Evolutionary conservation across 176 grass and related monocot genomes (phyloP), one percentile per base, ranked within the genome.

Genomic region (Cymbopogon citratus): DNA sequence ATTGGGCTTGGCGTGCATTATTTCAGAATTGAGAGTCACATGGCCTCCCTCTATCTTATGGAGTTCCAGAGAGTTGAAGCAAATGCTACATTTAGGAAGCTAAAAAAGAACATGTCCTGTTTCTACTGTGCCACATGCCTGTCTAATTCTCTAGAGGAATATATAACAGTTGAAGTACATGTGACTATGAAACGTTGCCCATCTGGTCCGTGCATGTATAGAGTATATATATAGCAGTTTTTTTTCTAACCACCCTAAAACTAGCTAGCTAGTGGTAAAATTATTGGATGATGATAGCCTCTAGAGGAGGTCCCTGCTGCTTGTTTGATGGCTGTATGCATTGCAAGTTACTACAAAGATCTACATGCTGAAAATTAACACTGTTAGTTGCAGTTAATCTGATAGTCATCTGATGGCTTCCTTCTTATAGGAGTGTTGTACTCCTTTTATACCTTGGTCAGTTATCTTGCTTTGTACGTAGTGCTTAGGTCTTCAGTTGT

Each of bases 111-210:
- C 69, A 21, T 72, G 41, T 75, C 87, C 71, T 52, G 12, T 80
- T 80, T 63, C 29, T 62, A 69, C 63, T 40, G 63, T 40, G 41
- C 23, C 87, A 80, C 76, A 85, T 89, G 82, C 87, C 54, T 85
- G 52, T 43, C 70, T 4, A 39, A 15, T 12, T 56, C n/a, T 27
- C 23, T 62, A 41, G 41, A 73, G 78, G 66, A 56, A 74, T 26
- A 73, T 67, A 59, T 66, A 67, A 78, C 40, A 65, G 64, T 71
- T 83, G 39, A 74, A 79, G 45, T 79, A 66, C 67, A 75, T 70
- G 44, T 87, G 75, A 31, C 45, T 56, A 66, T 62, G 26, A 86
- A 60, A 33, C 69, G 21, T 23, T 26, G 24, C 4, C 25, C n/a
- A 7, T 80, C 33, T 66, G 59, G 13, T 71, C 18, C 35, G 3